phyloP scores from a whole-genome alignment of 345 rosid species.

The Melaleuca quinquenervia region DNA sequence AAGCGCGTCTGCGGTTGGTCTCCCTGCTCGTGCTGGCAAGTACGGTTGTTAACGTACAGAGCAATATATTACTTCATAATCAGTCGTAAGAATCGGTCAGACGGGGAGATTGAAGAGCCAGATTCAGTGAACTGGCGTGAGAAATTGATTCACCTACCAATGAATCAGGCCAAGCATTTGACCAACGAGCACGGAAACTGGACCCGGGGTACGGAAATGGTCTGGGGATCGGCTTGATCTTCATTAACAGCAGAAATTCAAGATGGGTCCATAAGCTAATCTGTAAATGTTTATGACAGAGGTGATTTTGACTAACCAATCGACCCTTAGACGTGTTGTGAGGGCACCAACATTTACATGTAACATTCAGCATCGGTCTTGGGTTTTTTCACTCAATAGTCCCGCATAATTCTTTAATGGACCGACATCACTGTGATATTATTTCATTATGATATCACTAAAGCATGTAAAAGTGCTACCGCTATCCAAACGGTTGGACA shows the following conservation, averaged over 20 bases:
- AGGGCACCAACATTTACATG: not conserved
- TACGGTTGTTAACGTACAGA: not conserved
- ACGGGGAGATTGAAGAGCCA: not conserved
- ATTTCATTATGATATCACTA: too few species aligned
- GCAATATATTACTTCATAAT: not conserved
- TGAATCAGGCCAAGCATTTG: not conserved
- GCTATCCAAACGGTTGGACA: not conserved
- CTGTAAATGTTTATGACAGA: not conserved
- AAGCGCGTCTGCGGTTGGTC: not conserved
- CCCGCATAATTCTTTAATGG: not conserved
- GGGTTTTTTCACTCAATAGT: not conserved
- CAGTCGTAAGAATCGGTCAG: not conserved
- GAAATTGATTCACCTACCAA: not conserved
- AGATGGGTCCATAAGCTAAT: not conserved
- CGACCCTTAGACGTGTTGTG: not conserved
- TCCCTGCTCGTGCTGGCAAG: not conserved
- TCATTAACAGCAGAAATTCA: not conserved
- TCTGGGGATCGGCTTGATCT: not conserved
- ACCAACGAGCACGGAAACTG: not conserved
- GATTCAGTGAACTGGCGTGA: not conserved
- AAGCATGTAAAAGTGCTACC: not conserved
- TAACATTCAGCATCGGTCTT: not conserved
- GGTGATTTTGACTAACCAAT: not conserved
- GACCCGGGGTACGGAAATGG: not conserved
- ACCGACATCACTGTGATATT: not conserved